phyloP scores from a whole-genome alignment of 805 yeast species.

The Saccharomycodes ludwigii region DNA sequence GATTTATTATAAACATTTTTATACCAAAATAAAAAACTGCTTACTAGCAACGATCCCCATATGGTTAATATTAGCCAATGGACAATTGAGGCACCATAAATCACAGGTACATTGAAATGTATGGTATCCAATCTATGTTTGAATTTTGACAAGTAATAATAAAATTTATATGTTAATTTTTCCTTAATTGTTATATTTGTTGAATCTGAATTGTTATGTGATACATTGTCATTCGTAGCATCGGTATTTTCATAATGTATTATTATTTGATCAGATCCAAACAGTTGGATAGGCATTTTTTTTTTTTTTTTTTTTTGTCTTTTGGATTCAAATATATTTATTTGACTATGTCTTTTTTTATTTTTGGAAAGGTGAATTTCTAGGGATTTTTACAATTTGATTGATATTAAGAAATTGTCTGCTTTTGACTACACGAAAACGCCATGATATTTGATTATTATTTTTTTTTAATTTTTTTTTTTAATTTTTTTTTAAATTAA shows the following conservation, averaged over 20 bases:
- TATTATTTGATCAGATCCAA: slow-evolving; percentile 12
- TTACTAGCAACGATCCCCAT: slow-evolving; percentile 37
- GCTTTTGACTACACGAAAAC: too few relatives aligned
- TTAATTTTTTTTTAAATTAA: too few relatives aligned
- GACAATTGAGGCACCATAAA: slow-evolving; percentile 41
- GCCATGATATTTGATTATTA: too few relatives aligned
- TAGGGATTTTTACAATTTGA: too few relatives aligned
- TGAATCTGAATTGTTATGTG: neutral
- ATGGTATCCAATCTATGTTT: neutral
- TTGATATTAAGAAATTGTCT: too few relatives aligned
- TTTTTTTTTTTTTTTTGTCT: too few relatives aligned
- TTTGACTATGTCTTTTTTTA: too few relatives aligned
- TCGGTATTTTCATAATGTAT: slow-evolving; percentile 7
- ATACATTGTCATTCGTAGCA: neutral
- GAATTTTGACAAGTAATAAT: neutral
- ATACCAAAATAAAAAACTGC: slow-evolving; percentile 40
- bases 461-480: too few relatives aligned
- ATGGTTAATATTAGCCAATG: slow-evolving; percentile 41
- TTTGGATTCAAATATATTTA: too few relatives aligned
- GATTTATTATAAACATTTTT: slow-evolving; percentile 48
- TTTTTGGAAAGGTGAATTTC: too few relatives aligned
- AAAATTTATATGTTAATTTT: neutral
- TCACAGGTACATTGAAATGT: slow-evolving; percentile 2
- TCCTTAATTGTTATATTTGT: neutral
- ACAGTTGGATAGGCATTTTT: slow-evolving; percentile 13